A percentile compares a stretch with the other conserved stretches of the same genome.
phyloP scores from a whole-genome alignment of 2,329 filamentous ascomycete species.

The Truncatella angustata region DNA sequence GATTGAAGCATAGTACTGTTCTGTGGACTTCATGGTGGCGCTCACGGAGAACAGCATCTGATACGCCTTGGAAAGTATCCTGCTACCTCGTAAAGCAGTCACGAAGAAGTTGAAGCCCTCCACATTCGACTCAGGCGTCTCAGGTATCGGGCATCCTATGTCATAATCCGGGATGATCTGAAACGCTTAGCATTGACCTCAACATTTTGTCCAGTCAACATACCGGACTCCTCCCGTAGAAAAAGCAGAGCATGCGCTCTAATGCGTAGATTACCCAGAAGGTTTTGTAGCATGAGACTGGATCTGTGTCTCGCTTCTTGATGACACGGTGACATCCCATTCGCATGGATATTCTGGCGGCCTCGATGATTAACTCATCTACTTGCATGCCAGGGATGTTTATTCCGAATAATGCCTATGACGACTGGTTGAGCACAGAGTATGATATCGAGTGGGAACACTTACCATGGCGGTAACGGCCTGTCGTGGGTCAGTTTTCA shows the following conservation, averaged over 20 bases:
- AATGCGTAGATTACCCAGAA: constrained; percentile 6
- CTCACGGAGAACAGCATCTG: constrained; percentile 7
- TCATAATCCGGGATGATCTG: constrained; percentile 7
- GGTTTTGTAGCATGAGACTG: neutral
- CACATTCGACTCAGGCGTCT: neutral
- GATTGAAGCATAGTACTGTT: constrained; percentile 2
- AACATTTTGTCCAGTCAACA: neutral
- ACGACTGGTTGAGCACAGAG: neutral
- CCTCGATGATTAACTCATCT: constrained; percentile 1
- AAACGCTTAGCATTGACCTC: neutral
- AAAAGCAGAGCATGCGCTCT: constrained; percentile 2
- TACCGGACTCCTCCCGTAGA: constrained; percentile 2
- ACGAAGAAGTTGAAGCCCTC: constrained; percentile 8
- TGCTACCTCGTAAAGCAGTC: neutral
- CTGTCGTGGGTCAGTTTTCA: neutral
- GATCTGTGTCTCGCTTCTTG: neutral
- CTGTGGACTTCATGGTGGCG: constrained; percentile 1
- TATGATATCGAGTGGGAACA: neutral
- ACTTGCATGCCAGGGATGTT: constrained; percentile 6
- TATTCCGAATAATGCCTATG: constrained; percentile 5
- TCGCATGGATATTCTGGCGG: neutral
- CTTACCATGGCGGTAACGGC: constrained; percentile 6
- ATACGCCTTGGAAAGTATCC: constrained; percentile 4
- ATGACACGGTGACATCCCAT: neutral
- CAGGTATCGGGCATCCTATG: constrained; percentile 6